Evolutionary conservation across 352 stramenopile species (phyloP).

Genomic region (Phytophthora brassicae): DNA sequence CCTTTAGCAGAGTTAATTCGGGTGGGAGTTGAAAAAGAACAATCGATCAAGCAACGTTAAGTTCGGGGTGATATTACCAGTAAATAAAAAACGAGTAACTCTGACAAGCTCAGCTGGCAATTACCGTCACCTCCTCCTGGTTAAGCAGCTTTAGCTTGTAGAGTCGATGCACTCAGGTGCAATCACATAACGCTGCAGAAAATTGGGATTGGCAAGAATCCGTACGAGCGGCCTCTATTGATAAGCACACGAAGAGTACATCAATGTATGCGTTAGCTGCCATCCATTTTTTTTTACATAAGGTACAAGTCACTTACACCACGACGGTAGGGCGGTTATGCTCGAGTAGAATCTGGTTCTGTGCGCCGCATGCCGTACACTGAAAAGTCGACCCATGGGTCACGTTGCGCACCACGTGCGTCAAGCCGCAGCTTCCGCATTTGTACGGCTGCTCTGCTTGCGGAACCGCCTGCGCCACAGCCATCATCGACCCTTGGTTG

Average conservation of each 20-base stretch:
- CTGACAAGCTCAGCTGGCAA: not conserved
- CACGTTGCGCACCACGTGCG: conserved; percentile 64
- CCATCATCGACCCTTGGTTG: conserved; percentile 36
- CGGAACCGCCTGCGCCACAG: conserved; percentile 42
- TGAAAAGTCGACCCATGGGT: conserved; percentile 55
- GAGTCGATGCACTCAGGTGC: not conserved
- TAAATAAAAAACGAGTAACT: conserved; percentile 8
- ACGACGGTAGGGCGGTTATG: conserved; percentile 42
- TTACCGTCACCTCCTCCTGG: not conserved
- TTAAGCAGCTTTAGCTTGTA: not conserved
- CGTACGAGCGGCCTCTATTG: conserved; percentile 34
- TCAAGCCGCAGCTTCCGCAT: conserved; percentile 63
- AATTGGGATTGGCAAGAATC: conserved; percentile 63
- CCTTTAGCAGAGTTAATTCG: too few relatives aligned
- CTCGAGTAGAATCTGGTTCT: conserved; percentile 68
- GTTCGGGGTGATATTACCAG: not conserved
- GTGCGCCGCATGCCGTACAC: conserved; percentile 53
- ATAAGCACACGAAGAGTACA: not conserved
- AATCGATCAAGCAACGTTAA: too few relatives aligned
- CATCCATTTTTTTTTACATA: not conserved
- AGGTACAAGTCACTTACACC: conserved; percentile 56
- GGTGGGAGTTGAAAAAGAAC: too few relatives aligned
- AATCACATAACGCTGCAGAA: conserved; percentile 66
- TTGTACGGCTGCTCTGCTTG: conserved; percentile 54
- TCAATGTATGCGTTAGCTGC: not conserved